phyloP scores from a whole-genome alignment of 345 rosid genomes.

The Corchorus capsularis region DNA sequence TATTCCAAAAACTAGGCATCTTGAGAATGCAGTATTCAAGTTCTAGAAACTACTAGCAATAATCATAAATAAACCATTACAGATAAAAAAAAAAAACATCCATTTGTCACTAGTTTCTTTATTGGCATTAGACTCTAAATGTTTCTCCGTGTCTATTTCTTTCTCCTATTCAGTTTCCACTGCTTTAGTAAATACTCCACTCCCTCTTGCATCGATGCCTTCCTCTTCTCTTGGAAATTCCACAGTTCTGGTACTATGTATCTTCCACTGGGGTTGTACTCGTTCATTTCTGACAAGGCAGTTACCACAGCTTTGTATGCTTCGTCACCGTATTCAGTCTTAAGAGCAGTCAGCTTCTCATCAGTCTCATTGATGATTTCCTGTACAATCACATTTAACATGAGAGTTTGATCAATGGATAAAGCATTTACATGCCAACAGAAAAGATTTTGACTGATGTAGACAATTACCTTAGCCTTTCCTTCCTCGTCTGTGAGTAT shows the following conservation, averaged over 20 bases:
- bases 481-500: slow-evolving; percentile 15
- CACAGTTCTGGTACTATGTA: slow-evolving; percentile 60
- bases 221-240: slow-evolving; percentile 50
- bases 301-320: slow-evolving; percentile 46
- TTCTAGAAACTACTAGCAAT: no score
- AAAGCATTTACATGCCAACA: neutral
- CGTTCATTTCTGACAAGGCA: slow-evolving; percentile 50
- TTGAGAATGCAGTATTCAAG: no score
- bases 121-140: neutral
- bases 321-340: slow-evolving; percentile 49
- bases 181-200: slow-evolving; percentile 14
- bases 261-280: slow-evolving; percentile 60
- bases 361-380: slow-evolving; percentile 48
- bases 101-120: no score
- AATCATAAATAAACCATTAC: no score
- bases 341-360: slow-evolving; percentile 48
- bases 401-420: no score
- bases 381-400: slow-evolving; percentile 29
- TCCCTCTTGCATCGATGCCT: slow-evolving; percentile 55
- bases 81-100: no score
- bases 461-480: neutral
- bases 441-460: neutral
- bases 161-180: slow-evolving; percentile 8
- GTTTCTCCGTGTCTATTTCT: neutral
- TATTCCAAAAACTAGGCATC: no score